These are phyloP conservation scores for Trametopsis cervina DNA, from an alignment of 768 basidiomycete species.

Conservation along the genomic window DNA sequence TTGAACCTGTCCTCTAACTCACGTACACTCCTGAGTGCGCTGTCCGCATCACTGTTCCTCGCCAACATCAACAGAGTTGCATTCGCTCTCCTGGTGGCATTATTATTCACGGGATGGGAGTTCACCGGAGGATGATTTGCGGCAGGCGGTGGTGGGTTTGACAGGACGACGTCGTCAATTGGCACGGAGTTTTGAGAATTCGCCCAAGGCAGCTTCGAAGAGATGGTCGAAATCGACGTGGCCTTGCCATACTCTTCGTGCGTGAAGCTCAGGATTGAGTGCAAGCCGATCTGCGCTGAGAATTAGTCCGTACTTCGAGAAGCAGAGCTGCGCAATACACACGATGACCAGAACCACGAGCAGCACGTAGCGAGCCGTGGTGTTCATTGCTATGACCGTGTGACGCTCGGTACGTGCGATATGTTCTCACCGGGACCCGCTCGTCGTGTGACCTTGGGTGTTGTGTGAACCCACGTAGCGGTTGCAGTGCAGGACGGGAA, in stretches of 20 bases:
- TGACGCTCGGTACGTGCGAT: too few species aligned
- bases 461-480: too few species aligned
- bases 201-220: conserved; percentile 24
- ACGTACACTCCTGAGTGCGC: conserved; percentile 56
- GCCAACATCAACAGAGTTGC: conserved; percentile 44
- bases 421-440: too few species aligned
- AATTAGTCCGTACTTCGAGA: neutral
- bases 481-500: too few species aligned
- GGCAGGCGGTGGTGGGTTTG: neutral
- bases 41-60: conserved; percentile 56
- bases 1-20: conserved; percentile 89
- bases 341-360: conserved; percentile 26
- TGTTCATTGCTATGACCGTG: too few species aligned
- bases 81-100: conserved; percentile 20
- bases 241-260: conserved; percentile 58
- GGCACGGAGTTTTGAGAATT: conserved; percentile 3
- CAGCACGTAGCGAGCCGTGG: conserved; percentile 25
- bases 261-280: conserved; percentile 61
- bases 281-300: conserved; percentile 26
- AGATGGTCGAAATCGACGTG: conserved; percentile 41
- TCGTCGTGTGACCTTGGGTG: too few species aligned
- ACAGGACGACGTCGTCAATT: neutral
- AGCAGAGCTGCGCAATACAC: neutral
- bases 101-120: conserved; percentile 1
- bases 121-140: neutral